Percentiles rank a stretch among this genome's conserved stretches.
These are phyloP conservation scores for Plasmodium gonderi DNA, from an alignment of 169 alveolate species.

Conservation along the genomic window DNA sequence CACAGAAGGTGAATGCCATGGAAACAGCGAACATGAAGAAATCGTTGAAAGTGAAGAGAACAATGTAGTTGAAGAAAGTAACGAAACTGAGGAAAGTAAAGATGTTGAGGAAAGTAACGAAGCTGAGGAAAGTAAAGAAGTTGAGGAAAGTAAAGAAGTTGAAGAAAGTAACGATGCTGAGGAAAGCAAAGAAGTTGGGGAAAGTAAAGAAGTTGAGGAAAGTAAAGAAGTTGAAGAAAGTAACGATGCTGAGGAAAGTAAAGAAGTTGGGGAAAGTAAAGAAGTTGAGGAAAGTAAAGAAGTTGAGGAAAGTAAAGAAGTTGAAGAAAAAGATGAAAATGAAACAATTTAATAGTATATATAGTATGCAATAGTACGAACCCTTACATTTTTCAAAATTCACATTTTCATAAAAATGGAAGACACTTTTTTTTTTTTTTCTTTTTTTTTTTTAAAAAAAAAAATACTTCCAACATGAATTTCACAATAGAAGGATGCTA, in stretches of 20 bases:
- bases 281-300: background rate
- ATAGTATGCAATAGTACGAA: background rate
- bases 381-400: background rate
- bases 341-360: background rate
- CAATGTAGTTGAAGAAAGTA: background rate
- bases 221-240: background rate
- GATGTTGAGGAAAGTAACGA: background rate
- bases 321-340: background rate
- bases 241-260: background rate
- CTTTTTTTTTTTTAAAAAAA: background rate
- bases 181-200: too few species aligned
- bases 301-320: background rate
- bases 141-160: too few species aligned
- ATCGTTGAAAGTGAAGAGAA: background rate
- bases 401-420: background rate
- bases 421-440: background rate
- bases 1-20: too few species aligned
- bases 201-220: background rate
- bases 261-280: too few species aligned
- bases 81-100: background rate
- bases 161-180: too few species aligned
- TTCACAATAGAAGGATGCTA: background rate
- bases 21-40: too few species aligned
- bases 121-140: background rate
- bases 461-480: background rate